A percentile compares a stretch with the other conserved stretches of the same genome.
phyloP scores from a whole-genome alignment of 2,329 filamentous ascomycete species.

The Monosporascus sp. region DNA sequence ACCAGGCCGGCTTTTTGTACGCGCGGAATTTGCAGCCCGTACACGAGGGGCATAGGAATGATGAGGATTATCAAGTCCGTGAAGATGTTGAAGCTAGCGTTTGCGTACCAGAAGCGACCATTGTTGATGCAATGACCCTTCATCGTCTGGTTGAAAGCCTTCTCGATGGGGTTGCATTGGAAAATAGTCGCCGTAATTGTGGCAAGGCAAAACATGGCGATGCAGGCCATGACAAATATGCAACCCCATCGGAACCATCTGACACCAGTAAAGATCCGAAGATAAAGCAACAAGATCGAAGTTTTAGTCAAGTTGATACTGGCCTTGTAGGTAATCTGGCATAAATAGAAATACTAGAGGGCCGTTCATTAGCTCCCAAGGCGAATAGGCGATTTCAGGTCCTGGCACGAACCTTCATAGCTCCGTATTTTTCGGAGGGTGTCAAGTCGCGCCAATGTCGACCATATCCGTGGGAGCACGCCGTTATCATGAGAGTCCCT shows the following conservation, averaged over 20 bases:
- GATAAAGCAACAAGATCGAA: constrained; percentile 27
- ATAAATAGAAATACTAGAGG: constrained; percentile 24
- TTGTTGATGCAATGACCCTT: constrained; percentile 29
- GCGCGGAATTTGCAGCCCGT: constrained; percentile 30
- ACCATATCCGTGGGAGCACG: constrained; percentile 25
- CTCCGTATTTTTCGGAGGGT: constrained; percentile 11
- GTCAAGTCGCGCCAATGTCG: constrained; percentile 14
- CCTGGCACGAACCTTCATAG: constrained; percentile 18
- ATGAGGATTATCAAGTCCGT: constrained; percentile 35
- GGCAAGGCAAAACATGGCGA: constrained; percentile 22
- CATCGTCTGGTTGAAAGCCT: constrained; percentile 23
- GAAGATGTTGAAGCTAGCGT: constrained; percentile 34
- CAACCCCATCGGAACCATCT: constrained; percentile 25
- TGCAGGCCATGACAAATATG: constrained; percentile 13
- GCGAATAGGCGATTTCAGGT: background rate
- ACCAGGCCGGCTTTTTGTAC: constrained; percentile 33
- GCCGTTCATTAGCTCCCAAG: background rate
- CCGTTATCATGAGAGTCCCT: constrained; percentile 17
- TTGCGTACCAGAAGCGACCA: constrained; percentile 35
- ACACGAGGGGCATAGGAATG: constrained; percentile 35
- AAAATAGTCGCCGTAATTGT: constrained; percentile 24
- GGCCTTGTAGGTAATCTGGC: constrained; percentile 27
- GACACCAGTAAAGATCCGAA: constrained; percentile 25
- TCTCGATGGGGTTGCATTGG: constrained; percentile 25
- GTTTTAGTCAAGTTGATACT: constrained; percentile 28